Evolutionary conservation across 78 protist species (phyloP).

Genomic region (Dictyostelium purpureum): DNA sequence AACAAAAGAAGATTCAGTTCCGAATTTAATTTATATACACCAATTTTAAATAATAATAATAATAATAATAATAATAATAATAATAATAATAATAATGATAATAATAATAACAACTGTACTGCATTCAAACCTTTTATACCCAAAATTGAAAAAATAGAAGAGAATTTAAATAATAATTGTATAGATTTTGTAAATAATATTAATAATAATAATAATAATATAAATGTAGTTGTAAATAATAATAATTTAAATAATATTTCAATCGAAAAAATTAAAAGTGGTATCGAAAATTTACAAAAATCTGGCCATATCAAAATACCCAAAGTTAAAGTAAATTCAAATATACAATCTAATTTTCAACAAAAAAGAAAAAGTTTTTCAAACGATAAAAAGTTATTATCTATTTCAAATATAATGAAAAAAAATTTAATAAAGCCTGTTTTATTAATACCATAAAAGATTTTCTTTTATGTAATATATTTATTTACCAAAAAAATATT

Average conservation of each 20-base stretch:
- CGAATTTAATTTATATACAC: background rate
- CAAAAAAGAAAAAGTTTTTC: background rate
- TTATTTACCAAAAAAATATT: background rate
- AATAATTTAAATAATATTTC: background rate
- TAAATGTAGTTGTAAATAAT: background rate
- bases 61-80: background rate
- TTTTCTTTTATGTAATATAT: too few species aligned
- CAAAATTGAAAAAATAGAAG: too few species aligned
- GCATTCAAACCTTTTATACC: too few species aligned
- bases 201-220: slow-evolving; percentile 29
- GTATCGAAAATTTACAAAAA: background rate
- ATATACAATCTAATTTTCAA: background rate
- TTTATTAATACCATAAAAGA: too few species aligned
- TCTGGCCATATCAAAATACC: background rate
- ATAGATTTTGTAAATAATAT: background rate
- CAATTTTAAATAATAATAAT: background rate
- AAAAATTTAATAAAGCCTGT: too few species aligned
- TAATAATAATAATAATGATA: background rate
- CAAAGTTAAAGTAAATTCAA: background rate
- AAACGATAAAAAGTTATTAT: background rate
- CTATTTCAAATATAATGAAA: slow-evolving; percentile 13
- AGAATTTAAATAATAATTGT: background rate
- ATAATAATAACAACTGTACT: too few species aligned
- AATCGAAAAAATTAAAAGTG: background rate
- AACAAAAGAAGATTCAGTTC: background rate